Evolutionary conservation across 768 basidiomycete genomes (phyloP).

Genomic region (Podaxis sp.): DNA sequence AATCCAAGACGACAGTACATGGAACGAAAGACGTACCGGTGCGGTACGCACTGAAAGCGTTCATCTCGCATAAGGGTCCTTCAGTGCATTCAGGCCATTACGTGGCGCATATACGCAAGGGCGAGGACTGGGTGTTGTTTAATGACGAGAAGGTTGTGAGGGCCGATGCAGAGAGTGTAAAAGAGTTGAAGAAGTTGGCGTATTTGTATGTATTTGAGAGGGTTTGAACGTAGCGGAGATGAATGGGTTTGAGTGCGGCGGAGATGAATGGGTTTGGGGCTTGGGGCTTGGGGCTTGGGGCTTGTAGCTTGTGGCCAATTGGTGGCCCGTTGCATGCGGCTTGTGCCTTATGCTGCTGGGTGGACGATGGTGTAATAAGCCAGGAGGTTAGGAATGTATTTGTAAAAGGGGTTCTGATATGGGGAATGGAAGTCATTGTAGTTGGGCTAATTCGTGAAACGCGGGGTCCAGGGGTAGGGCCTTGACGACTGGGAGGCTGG

Average conservation of each 20-base stretch:
- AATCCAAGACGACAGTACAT: constrained; percentile 19
- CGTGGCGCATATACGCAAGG: constrained; percentile 72
- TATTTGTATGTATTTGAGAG: constrained; percentile 94
- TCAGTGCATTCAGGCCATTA: constrained; percentile 96
- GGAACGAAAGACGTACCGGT: constrained; percentile 71
- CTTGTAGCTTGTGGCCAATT: no score
- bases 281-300: no score
- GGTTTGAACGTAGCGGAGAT: constrained; percentile 25
- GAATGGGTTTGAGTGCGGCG: no score
- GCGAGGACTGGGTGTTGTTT: constrained; percentile 80
- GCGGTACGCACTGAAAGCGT: constrained; percentile 81
- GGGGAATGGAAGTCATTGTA: no score
- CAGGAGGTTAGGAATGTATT: no score
- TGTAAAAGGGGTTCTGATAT: no score
- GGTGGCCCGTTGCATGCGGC: no score
- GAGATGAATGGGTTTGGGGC: not conserved
- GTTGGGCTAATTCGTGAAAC: no score
- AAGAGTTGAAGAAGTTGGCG: constrained; percentile 77
- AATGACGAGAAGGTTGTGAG: constrained; percentile 96
- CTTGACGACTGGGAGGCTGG: fast-evolving
- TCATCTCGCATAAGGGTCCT: constrained; percentile 96
- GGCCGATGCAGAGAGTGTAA: constrained; percentile 81
- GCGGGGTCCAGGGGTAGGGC: no score
- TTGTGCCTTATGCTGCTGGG: no score
- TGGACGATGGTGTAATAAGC: no score